Evolutionary conservation across 768 basidiomycete genomes (phyloP).

Genomic region (Tylopilus sp.): DNA sequence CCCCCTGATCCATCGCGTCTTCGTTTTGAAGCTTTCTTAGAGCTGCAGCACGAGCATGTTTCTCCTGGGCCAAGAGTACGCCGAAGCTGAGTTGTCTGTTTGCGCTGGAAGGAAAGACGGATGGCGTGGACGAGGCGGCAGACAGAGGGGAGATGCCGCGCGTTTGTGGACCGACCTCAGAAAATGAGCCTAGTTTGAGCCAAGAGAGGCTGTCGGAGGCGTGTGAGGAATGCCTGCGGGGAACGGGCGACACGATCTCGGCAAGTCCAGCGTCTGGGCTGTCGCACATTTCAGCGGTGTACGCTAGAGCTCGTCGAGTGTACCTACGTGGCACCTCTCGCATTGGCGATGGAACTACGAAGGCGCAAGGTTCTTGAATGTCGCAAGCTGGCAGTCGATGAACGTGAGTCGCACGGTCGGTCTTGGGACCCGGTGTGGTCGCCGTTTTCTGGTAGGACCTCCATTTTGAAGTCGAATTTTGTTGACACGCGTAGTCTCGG

Average conservation of each 20-base stretch:
- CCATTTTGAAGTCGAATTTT: constrained; percentile 13
- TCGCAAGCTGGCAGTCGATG: constrained; percentile 3
- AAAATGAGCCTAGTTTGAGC: constrained; percentile 45
- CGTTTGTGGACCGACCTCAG: constrained; percentile 39
- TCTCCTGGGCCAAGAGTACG: constrained; percentile 38
- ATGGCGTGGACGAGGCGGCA: constrained; percentile 26
- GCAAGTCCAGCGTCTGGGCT: constrained; percentile 29
- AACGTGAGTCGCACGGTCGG: constrained; percentile 15
- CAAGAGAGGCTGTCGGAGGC: constrained; percentile 56
- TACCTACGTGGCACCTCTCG: constrained; percentile 19
- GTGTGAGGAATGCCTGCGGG: constrained; percentile 64
- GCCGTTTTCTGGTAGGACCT: constrained; percentile 10
- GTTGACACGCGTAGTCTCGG: too few relatives aligned
- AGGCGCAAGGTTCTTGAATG: constrained; percentile 16
- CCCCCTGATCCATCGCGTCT: constrained; percentile 30
- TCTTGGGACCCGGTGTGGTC: constrained; percentile 7
- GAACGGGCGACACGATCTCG: constrained; percentile 61
- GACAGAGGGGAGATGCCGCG: constrained; percentile 46
- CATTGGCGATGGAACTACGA: constrained; percentile 12
- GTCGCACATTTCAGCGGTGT: neutral
- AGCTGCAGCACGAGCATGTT: constrained; percentile 11
- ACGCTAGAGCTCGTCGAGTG: neutral
- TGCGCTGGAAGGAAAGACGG: constrained; percentile 21
- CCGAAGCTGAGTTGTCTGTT: constrained; percentile 39
- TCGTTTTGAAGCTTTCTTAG: constrained; percentile 14